Evolutionary conservation across 75 land plant species (phyloP), one percentile per base, ranked within the genome.

Genomic region (Pseudotsuga menziesii): DNA sequence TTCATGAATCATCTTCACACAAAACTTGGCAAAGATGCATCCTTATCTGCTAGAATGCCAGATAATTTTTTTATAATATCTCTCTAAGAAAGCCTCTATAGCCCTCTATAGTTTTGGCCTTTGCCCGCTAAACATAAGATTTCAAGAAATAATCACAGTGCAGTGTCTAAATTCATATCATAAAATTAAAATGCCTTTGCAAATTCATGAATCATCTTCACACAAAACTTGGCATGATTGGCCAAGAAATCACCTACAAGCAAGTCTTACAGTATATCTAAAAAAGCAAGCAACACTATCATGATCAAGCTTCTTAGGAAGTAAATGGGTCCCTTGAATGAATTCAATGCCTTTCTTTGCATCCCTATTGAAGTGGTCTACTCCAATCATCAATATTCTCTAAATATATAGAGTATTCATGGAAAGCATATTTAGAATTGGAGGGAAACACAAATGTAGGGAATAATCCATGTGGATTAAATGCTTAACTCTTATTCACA

Each of bases 331-430:
- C 39, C 93, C 98, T 84, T 97, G 98, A 26, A 97, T 89, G 75
- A 91, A 97, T 78, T 97, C 99, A 56, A 97, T 79, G 11, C 99
- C 99, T 77, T 97, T 97, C 85, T 97, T 97, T 5, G 95, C 92
- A 77, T 97, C 99, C 58, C 99, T 85, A 67, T 94, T 97, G 71
- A 97, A 97, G 78, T 97, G 99, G 77, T 97, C 95, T 64, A 93
- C 99, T 61, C 95, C 99, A 81, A 97, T 92, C 95, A 94, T 90
- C 83, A 97, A 81, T 61, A 88, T 89, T 75, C 98, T 88, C 83
- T 97, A 94, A 61, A 92, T 89, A 69, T 88, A 89, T 76, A n/a
- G 32, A 29, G 32, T 29, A 29, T 29, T 29, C 32, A 29, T 29
- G 1, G 32, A 0, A 29, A 29, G 0, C 32, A 29, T 1, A 29